A percentile compares a stretch with the other conserved stretches of the same genome.
Conservation (phyloP, 148 eudicot genomes). For the Vaccinium myrtillus region DNA sequence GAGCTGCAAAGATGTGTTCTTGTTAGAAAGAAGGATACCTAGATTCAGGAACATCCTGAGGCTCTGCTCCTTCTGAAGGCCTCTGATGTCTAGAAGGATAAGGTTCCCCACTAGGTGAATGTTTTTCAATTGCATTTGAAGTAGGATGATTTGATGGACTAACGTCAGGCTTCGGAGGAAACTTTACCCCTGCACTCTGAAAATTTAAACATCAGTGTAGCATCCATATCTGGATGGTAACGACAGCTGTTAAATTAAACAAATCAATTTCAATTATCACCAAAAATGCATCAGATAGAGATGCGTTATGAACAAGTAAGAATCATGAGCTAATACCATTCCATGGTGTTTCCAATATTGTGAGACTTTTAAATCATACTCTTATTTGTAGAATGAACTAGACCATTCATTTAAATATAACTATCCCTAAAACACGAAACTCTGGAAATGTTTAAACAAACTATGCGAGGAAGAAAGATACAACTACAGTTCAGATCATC, state of each 20-base stretch:
- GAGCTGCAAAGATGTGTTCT: neutral
- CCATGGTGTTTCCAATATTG: neutral
- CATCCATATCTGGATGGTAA: neutral
- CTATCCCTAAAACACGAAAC: neutral
- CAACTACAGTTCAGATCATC: neutral
- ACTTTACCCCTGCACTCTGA: slow-evolving; percentile 94
- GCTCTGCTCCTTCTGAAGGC: slow-evolving; percentile 39
- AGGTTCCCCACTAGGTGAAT: slow-evolving; percentile 33
- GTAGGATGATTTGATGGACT: slow-evolving; percentile 36
- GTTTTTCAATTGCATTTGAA: slow-evolving; percentile 37
- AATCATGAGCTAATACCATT: no score
- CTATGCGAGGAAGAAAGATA: neutral
- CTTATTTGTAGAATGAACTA: neutral
- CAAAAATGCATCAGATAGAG: neutral
- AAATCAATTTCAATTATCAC: neutral
- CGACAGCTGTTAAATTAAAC: neutral
- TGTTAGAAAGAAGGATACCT: slow-evolving; percentile 42
- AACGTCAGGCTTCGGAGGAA: slow-evolving; percentile 54
- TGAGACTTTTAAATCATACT: neutral
- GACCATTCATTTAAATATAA: neutral
- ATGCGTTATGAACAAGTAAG: neutral
- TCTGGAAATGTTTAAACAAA: neutral
- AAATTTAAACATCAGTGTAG: slow-evolving; percentile 20
- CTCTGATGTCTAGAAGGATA: slow-evolving; percentile 46
- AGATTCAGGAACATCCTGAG: slow-evolving; percentile 65